These are phyloP conservation scores for Calocybe gangraenosa DNA, from an alignment of 768 basidiomycete genomes.

Conservation along the genomic window DNA sequence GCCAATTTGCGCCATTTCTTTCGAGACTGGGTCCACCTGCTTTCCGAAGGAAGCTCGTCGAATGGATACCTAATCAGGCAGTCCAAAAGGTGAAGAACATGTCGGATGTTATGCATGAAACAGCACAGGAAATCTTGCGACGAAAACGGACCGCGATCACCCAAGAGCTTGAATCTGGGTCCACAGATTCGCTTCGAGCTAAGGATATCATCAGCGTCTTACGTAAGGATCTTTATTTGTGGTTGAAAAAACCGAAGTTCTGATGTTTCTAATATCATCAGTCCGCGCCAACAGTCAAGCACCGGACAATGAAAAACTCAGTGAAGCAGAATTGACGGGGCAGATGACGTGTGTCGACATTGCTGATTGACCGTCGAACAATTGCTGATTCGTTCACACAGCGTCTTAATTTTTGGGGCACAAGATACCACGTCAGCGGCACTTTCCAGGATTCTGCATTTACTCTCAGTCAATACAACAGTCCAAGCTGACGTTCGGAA, in stretches of 20 bases:
- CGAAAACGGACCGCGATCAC: constrained; percentile 28
- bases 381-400: constrained; percentile 12
- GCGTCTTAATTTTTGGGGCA: constrained; percentile 46
- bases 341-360: constrained; percentile 41
- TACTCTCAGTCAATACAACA: constrained; percentile 32
- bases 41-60: constrained; percentile 40
- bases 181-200: constrained; percentile 19
- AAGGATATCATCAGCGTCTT: constrained; percentile 51
- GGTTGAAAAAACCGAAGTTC: not conserved
- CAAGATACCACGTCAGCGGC: constrained; percentile 47
- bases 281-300: constrained; percentile 36
- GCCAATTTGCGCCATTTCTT: constrained; percentile 43
- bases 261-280: constrained; percentile 10
- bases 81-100: constrained; percentile 41
- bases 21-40: constrained; percentile 35
- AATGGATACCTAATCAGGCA: constrained; percentile 31
- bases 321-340: constrained; percentile 40
- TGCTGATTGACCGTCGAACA: not conserved
- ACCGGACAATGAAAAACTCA: constrained; percentile 29
- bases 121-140: constrained; percentile 35
- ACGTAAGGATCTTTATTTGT: constrained; percentile 26
- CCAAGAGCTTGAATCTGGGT: constrained; percentile 17
- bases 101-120: constrained; percentile 44
- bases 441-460: constrained; percentile 36
- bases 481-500: constrained; percentile 33